Evolutionary conservation across 352 stramenopile genomes (phyloP).

Genomic region (Phytophthora foliorum): DNA sequence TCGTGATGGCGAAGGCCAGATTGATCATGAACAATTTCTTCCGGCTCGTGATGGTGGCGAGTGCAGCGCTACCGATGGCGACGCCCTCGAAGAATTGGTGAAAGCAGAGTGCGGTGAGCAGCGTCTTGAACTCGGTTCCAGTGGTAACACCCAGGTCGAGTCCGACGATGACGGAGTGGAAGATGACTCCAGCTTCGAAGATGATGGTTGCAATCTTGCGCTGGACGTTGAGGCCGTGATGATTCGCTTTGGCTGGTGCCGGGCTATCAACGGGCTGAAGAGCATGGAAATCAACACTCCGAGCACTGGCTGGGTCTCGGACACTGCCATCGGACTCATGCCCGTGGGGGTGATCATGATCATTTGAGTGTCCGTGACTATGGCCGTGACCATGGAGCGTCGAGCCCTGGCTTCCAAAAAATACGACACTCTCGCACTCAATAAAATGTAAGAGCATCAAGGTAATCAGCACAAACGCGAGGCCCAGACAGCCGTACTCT

Average conservation of each 20-base stretch:
- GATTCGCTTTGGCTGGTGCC: not conserved
- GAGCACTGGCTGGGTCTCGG: conserved; percentile 1
- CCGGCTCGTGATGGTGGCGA: conserved; percentile 41
- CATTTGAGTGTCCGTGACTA: conserved; percentile 14
- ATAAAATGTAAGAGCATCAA: conserved; percentile 60
- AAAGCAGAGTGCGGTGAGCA: conserved; percentile 71
- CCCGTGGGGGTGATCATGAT: not conserved
- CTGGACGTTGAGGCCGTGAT: conserved; percentile 15
- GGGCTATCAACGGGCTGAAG: conserved; percentile 12
- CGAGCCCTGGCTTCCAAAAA: conserved; percentile 35
- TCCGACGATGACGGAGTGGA: conserved; percentile 80
- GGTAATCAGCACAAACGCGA: conserved; percentile 57
- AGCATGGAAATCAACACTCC: conserved; percentile 1
- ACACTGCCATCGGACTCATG: not conserved
- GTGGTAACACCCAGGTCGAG: conserved; percentile 66
- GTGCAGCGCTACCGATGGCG: conserved; percentile 55
- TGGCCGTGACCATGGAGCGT: conserved; percentile 35
- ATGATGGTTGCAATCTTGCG: conserved; percentile 57
- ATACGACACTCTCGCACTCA: conserved; percentile 61
- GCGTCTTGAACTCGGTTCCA: conserved; percentile 59
- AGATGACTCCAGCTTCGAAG: conserved; percentile 68
- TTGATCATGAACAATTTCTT: conserved; percentile 56
- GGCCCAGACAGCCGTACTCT: conserved; percentile 50
- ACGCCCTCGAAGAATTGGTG: conserved; percentile 86
- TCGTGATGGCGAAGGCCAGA: conserved; percentile 64